These are phyloP conservation scores for Ogataea chonburiensis DNA, from an alignment of 805 yeast species.

Conservation along the genomic window DNA sequence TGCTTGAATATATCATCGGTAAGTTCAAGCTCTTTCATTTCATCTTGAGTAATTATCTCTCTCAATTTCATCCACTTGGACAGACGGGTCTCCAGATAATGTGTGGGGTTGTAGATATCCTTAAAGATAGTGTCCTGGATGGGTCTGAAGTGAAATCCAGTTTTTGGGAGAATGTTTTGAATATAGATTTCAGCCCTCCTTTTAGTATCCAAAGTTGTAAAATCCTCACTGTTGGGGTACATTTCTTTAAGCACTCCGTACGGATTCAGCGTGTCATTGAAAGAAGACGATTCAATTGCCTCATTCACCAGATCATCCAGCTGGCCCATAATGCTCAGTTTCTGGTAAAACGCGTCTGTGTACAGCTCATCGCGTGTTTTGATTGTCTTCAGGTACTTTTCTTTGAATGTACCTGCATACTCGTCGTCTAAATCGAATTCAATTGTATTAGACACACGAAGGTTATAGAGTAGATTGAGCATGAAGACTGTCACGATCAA, in stretches of 20 bases:
- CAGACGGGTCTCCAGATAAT: constrained; percentile 28
- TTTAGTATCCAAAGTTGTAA: constrained; percentile 9
- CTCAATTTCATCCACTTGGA: constrained; percentile 31
- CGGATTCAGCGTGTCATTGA: constrained; percentile 27
- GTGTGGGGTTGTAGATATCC: constrained; percentile 31
- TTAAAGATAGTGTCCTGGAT: constrained; percentile 30
- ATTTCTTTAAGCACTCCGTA: constrained; percentile 19
- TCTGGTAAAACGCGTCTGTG: constrained; percentile 29
- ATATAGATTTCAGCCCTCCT: constrained; percentile 23
- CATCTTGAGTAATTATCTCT: constrained; percentile 24
- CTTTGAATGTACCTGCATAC: constrained; percentile 33
- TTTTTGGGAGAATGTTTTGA: constrained; percentile 19
- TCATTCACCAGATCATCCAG: constrained; percentile 33
- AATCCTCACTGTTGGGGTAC: constrained; percentile 19
- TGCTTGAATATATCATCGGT: constrained; percentile 26
- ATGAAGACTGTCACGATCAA: constrained; percentile 12
- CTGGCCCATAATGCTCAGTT: constrained; percentile 28
- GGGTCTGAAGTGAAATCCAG: constrained; percentile 28
- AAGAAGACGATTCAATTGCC: constrained; percentile 24
- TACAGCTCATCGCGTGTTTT: constrained; percentile 24
- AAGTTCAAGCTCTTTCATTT: constrained; percentile 23
- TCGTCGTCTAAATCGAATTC: constrained; percentile 25
- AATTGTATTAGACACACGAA: constrained; percentile 7
- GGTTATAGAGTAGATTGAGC: constrained; percentile 16
- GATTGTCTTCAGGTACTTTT: constrained; percentile 27